Conservation (phyloP, 2,329 filamentous ascomycete species). For the Ascocoryne sarcoides region DNA sequence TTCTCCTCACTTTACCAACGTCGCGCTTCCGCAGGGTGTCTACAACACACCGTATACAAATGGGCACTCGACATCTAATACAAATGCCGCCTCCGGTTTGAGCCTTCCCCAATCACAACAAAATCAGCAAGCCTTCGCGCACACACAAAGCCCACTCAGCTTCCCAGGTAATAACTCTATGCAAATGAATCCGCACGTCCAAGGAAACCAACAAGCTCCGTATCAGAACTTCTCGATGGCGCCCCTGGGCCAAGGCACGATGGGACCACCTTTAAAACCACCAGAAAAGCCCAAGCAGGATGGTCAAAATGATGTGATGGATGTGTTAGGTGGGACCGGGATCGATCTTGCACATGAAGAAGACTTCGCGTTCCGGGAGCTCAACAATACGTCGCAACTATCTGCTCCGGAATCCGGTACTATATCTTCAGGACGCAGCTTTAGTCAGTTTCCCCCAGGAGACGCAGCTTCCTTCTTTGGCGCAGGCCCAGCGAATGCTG, state of each 20-base stretch:
- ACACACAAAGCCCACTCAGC: constrained; percentile 20
- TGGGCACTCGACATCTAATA: constrained; percentile 20
- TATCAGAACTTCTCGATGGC: constrained; percentile 28
- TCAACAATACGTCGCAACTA: constrained; percentile 44
- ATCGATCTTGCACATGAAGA: constrained; percentile 85
- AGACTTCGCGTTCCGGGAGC: constrained; percentile 59
- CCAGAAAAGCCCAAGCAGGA: constrained; percentile 48
- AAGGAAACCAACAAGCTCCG: constrained; percentile 7
- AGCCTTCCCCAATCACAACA: constrained; percentile 18
- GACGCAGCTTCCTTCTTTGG: constrained; percentile 53
- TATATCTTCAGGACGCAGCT: constrained; percentile 37
- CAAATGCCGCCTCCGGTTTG: constrained; percentile 18
- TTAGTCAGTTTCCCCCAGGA: constrained; percentile 46
- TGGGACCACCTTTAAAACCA: constrained; percentile 53
- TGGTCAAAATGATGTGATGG: constrained; percentile 62
- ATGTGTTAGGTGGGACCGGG: constrained; percentile 75
- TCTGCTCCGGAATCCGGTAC: constrained; percentile 34
- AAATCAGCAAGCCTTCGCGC: constrained; percentile 18
- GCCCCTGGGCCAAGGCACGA: constrained; percentile 31
- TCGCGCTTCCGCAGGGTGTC: constrained; percentile 22
- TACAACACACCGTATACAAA: constrained; percentile 30
- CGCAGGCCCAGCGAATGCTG: constrained; percentile 56
- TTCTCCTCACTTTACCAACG: constrained; percentile 27
- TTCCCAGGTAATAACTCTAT: too few relatives aligned
- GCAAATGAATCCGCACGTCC: too few relatives aligned